Base-by-base conservation (phyloP, 768 basidiomycete genomes). In the Leccinum broughii region DNA sequence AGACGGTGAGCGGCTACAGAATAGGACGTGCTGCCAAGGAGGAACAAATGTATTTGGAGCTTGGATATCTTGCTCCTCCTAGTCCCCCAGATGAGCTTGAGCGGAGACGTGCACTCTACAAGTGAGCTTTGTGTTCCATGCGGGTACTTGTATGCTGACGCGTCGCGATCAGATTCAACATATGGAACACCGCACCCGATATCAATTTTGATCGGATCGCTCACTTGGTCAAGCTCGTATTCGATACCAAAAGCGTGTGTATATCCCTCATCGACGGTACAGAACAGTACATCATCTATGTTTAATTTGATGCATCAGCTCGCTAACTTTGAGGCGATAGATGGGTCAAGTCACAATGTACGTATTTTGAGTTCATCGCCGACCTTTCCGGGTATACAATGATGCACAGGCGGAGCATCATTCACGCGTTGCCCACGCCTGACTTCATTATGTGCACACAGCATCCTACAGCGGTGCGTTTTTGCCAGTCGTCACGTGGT, bases 161-260 rank as follows among this genome's bases (percentile, higher is more conserved):
- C 52, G 15, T 30, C 24, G n/a, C 14, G 11, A 58, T 30, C 62
- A 91, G 92, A 64, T 95, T 93, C 77, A 93, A 94, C 66, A 90
- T 97, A 53, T 88, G 93, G 83, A 85, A 91, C 63, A 95, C 93
- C 0, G 86, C 87, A 15, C 80, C 87, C 9, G 95, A 98, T 71
- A 78, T 85, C 62, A 95, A 96, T 71, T 97, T 98, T 70, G 95
- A 97, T 73, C 85, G 95, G 17, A 95, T 97, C 64, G 92, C 88
- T 15, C 93, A 96, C 72, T 83, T 98, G 28, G 91, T 90, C 44
- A 95, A 95, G 76, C 78, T 97, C 44, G 95, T 98, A 7, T 98
- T 98, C 75, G 89, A 83, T 68, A 91, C 94, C 2, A 92, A 91
- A 70, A 87, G 90, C 14, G 94, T 95, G 2, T 72, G 86, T 24